phyloP scores from a whole-genome alignment of 371 early-diverging fungal genomes.

The Rhizopus sp. region DNA sequence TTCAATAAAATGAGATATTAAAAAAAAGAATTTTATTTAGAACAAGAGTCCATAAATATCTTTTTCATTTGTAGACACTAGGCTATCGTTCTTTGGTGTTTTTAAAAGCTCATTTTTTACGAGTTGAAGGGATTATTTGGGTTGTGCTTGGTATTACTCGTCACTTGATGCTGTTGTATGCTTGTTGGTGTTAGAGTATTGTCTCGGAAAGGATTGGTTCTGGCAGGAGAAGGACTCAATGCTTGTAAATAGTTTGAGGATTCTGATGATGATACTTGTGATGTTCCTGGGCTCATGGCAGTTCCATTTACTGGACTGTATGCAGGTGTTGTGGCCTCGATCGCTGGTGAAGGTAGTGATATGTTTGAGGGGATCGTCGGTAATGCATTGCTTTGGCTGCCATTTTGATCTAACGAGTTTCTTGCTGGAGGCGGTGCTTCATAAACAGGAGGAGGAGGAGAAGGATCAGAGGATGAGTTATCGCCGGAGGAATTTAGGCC shows the following conservation, averaged over 20 bases:
- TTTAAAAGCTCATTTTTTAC: not conserved
- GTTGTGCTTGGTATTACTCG: too few species aligned
- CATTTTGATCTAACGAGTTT: not conserved
- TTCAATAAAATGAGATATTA: too few species aligned
- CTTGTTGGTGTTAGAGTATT: not conserved
- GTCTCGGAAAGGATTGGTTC: not conserved
- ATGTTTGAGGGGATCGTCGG: not conserved
- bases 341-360: not conserved
- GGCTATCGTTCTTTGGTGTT: too few species aligned
- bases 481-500: not conserved
- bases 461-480: not conserved
- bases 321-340: too few species aligned
- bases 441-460: conserved; percentile 25
- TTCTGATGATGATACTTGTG: too few species aligned
- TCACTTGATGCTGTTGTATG: not conserved
- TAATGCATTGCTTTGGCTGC: not conserved
- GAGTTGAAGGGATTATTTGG: not conserved
- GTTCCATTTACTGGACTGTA: too few species aligned
- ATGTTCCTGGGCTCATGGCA: too few species aligned
- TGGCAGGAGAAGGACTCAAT: too few species aligned
- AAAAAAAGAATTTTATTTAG: not conserved
- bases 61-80: too few species aligned
- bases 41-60: not conserved
- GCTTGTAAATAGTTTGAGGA: too few species aligned
- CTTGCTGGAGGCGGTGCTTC: conserved; percentile 20